Evolutionary conservation across 2,329 filamentous ascomycete species (phyloP), one percentile per base, ranked within the genome.

Genomic region (Lachnellula subtilissima): DNA sequence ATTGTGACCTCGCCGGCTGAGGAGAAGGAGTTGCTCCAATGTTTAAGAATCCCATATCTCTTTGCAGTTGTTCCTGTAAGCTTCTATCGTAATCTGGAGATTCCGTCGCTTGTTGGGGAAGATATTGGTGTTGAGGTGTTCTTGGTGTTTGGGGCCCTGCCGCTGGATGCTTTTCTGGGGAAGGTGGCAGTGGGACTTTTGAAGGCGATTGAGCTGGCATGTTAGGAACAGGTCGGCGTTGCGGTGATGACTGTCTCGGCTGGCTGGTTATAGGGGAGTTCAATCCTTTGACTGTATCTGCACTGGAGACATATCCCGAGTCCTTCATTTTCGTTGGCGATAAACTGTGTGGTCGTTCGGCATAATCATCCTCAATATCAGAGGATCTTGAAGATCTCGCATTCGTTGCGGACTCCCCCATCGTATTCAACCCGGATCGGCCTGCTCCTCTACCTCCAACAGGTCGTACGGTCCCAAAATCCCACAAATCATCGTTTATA

Each of bases 401-500:
- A 70, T 96, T 96, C 17, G 88, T 86, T 12, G 87, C 87, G 35
- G 88, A 87, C 58, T 92, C 89, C 62, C 89, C 91, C 85, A 96
- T 84, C 0, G 85, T 78, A 63, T 87, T 80, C 49, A 89, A 75
- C 3, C 86, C 86, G 0, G 79, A 78, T 48, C 83, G 75, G 47
- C 82, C 69, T 32, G 79, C 80, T 58, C 85, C 84, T 28, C 83
- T 80, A 53, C 86, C 84, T 35, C 81, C 83, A n/a, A 87, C 85
- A 5, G 95, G 86, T 55, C 92, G 83, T 52, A 99, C 90, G 0
- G 94, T 99, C 45, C 94, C 94, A 76, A 99, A 99, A 72, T 99
- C 94, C 94, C 94, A 99, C 69, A 97, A 84, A 71, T 97, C 94
- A 70, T 97, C 90, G 59, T 87, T 80, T 7, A 82, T 76, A 17